These are phyloP conservation scores for Pseudotsuga menziesii DNA, from an alignment of 75 land plant genomes.

Conservation along the genomic window DNA sequence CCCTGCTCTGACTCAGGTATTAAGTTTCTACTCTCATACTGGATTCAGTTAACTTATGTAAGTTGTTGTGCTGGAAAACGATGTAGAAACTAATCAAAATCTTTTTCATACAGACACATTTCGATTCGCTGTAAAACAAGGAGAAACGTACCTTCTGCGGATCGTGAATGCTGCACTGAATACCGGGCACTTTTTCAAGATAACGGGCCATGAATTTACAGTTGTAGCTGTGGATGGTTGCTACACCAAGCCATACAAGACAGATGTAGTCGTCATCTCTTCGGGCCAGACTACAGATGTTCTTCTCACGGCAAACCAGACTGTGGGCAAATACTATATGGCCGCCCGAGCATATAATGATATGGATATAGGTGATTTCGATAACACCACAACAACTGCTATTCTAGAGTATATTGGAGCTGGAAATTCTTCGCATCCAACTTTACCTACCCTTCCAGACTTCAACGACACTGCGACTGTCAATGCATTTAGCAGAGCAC, in stretches of 20 bases:
- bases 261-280: slow-evolving; percentile 28
- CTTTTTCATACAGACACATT: slow-evolving; percentile 31
- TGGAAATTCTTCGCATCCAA: background rate
- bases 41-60: no score
- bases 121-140: slow-evolving; percentile 35
- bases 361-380: slow-evolving; percentile 2
- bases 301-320: slow-evolving; percentile 28
- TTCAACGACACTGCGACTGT: slow-evolving; percentile 27
- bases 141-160: slow-evolving; percentile 49
- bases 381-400: slow-evolving; percentile 7
- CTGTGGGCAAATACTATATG: slow-evolving; percentile 22
- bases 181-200: slow-evolving; percentile 49
- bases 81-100: background rate
- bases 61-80: no score
- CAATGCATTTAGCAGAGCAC: slow-evolving; percentile 9
- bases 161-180: slow-evolving; percentile 60
- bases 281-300: slow-evolving; percentile 54
- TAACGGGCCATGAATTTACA: slow-evolving; percentile 37
- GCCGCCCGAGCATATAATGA: slow-evolving; percentile 14
- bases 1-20: slow-evolving; percentile 16
- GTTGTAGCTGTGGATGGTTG: slow-evolving; percentile 41
- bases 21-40: no score
- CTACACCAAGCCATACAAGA: slow-evolving; percentile 39
- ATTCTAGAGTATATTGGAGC: background rate
- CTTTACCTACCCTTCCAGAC: slow-evolving; percentile 23